These are phyloP conservation scores for Claviceps sp. DNA, from an alignment of 2,329 filamentous ascomycete genomes.

Conservation along the genomic window DNA sequence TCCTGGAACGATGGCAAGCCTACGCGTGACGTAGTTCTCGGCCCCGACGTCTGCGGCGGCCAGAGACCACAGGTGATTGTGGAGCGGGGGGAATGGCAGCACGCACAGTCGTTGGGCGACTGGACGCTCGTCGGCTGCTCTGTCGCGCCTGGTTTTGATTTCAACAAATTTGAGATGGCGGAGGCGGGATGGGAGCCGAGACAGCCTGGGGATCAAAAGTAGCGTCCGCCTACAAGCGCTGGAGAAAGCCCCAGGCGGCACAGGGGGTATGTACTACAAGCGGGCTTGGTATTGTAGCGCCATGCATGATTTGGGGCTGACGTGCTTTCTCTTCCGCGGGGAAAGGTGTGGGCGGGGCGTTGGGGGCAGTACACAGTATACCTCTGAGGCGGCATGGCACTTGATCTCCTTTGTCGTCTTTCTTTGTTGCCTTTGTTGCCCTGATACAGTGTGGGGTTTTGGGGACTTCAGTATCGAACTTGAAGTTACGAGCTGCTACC, in stretches of 20 bases:
- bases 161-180: constrained; percentile 18
- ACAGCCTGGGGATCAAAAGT: neutral
- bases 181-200: constrained; percentile 19
- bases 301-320: neutral
- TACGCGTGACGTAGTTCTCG: constrained; percentile 23
- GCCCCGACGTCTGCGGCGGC: constrained; percentile 27
- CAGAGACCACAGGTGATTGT: constrained; percentile 32
- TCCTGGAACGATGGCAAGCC: constrained; percentile 29
- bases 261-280: too few species aligned
- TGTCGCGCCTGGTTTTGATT: constrained; percentile 15
- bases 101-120: constrained; percentile 28
- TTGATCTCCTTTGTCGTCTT: too few species aligned
- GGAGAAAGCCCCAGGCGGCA: too few species aligned
- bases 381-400: too few species aligned
- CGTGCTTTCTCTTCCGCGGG: too few species aligned
- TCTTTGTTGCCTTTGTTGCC: too few species aligned
- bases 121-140: constrained; percentile 35
- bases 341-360: too few species aligned
- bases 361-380: too few species aligned
- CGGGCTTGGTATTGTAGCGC: too few species aligned
- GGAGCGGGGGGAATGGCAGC: constrained; percentile 29
- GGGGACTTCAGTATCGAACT: too few species aligned
- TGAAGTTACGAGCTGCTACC: too few species aligned
- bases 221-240: neutral
- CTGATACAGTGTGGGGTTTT: too few species aligned